A percentile compares a stretch with the other conserved stretches of the same genome.
Evolutionary conservation across 129 eudicot species (phyloP).

Genomic region (Lactuca saligna): DNA sequence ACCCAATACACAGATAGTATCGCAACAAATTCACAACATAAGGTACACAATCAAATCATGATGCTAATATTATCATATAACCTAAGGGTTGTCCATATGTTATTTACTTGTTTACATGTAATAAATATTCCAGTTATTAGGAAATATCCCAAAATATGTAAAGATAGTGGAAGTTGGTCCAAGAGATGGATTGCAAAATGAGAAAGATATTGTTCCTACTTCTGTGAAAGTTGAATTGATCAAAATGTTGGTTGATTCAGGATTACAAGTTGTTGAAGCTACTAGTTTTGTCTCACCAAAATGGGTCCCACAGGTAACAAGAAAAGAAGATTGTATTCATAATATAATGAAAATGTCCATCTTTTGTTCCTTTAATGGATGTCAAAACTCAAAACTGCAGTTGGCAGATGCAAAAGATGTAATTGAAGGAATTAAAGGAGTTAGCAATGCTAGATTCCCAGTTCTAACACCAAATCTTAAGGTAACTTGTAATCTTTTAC

Average conservation of each 20-base stretch:
- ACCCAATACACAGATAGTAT: slow-evolving; percentile 20
- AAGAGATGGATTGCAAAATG: slow-evolving; percentile 88
- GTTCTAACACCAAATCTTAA: slow-evolving; percentile 89
- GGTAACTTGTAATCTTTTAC: slow-evolving; percentile 35
- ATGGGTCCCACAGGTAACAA: slow-evolving; percentile 92
- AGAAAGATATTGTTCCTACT: slow-evolving; percentile 76
- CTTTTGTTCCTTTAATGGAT: neutral
- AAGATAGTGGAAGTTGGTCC: slow-evolving; percentile 98
- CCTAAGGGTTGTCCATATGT: neutral
- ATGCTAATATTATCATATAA: neutral
- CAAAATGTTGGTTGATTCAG: slow-evolving; percentile 78
- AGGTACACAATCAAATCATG: slow-evolving; percentile 39
- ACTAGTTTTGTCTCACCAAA: slow-evolving; percentile 95
- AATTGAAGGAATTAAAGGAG: slow-evolving; percentile 50
- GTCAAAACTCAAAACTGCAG: slow-evolving; percentile 41
- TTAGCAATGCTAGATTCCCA: slow-evolving; percentile 64
- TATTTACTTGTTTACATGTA: neutral
- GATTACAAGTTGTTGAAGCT: slow-evolving; percentile 85
- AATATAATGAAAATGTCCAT: slow-evolving; percentile 2
- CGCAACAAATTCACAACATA: slow-evolving; percentile 30
- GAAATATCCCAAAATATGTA: slow-evolving; percentile 55
- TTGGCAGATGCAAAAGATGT: slow-evolving; percentile 89
- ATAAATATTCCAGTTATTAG: slow-evolving; percentile 46
- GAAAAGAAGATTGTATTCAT: neutral
- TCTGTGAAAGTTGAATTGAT: slow-evolving; percentile 72